phyloP scores from a whole-genome alignment of 495 filamentous ascomycete species.

The Daldinia vernicosa region DNA sequence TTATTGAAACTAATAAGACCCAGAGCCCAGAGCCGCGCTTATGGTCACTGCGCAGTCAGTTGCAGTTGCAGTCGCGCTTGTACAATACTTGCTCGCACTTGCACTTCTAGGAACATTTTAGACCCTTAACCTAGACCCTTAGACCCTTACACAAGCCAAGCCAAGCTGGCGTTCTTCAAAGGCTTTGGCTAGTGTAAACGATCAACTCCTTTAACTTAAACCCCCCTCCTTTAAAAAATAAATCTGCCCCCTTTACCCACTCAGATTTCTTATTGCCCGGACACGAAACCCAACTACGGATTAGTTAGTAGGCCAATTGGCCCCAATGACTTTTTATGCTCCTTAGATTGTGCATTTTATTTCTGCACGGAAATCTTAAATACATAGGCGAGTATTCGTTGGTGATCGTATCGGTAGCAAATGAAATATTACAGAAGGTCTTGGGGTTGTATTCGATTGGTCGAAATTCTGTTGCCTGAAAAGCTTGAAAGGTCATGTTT shows the following conservation, averaged over 20 bases:
- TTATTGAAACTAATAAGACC: not conserved
- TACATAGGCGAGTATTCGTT: not conserved
- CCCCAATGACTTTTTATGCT: not conserved
- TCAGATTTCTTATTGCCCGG: not conserved
- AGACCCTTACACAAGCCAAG: not conserved
- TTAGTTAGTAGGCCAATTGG: not conserved
- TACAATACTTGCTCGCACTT: no score
- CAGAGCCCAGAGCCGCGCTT: not conserved
- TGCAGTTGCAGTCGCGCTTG: not conserved
- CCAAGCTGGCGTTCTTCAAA: not conserved
- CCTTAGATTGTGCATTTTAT: not conserved
- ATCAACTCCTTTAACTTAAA: not conserved
- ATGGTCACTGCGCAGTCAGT: no score
- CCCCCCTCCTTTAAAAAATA: not conserved
- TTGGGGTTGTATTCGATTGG: not conserved
- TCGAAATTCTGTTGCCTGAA: constrained; percentile 1
- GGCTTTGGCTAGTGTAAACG: not conserved
- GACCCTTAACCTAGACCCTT: no score
- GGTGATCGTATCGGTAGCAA: not conserved
- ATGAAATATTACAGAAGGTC: no score
- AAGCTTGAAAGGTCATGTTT: not conserved
- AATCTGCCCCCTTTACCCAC: constrained; percentile 9
- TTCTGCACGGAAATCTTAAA: not conserved
- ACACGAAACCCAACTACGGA: not conserved
- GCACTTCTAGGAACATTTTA: no score